Evolutionary conservation across 2,329 filamentous ascomycete species (phyloP).

Genomic region (Venturia nashicola): DNA sequence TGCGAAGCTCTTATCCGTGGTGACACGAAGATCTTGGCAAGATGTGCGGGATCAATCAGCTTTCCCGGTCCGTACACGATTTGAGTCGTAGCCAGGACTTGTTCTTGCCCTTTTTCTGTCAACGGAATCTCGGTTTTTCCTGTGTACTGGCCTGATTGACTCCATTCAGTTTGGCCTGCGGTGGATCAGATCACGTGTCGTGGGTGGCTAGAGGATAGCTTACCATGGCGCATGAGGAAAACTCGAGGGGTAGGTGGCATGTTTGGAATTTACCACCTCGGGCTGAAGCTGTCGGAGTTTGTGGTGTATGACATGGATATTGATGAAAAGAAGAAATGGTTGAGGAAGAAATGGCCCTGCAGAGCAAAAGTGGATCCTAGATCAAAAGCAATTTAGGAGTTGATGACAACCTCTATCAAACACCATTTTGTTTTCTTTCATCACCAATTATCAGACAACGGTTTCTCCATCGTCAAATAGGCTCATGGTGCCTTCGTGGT

Average conservation of each 20-base stretch:
- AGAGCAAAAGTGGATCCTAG: neutral
- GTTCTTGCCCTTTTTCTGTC: constrained; percentile 22
- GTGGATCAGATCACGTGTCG: neutral
- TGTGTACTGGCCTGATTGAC: constrained; percentile 6
- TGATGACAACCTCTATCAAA: neutral
- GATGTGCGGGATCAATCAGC: constrained; percentile 37
- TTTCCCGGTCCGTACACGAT: constrained; percentile 38
- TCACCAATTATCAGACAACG: neutral
- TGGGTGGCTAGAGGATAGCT: neutral
- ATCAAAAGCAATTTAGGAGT: neutral
- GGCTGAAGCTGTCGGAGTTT: too few species aligned
- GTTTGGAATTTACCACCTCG: neutral
- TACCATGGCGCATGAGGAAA: constrained; percentile 9
- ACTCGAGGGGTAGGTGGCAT: constrained; percentile 1
- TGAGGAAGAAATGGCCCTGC: neutral
- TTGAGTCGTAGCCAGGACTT: constrained; percentile 32
- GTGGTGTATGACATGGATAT: too few species aligned
- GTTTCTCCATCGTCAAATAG: neutral
- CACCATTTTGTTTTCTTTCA: neutral
- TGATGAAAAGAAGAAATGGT: neutral
- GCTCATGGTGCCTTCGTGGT: too few species aligned
- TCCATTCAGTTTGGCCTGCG: constrained; percentile 8
- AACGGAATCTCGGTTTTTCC: constrained; percentile 3
- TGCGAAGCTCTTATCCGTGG: constrained; percentile 36
- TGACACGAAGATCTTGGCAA: constrained; percentile 38